Conservation (phyloP, 169 alveolate genomes). For the Plasmodium gaboni region DNA sequence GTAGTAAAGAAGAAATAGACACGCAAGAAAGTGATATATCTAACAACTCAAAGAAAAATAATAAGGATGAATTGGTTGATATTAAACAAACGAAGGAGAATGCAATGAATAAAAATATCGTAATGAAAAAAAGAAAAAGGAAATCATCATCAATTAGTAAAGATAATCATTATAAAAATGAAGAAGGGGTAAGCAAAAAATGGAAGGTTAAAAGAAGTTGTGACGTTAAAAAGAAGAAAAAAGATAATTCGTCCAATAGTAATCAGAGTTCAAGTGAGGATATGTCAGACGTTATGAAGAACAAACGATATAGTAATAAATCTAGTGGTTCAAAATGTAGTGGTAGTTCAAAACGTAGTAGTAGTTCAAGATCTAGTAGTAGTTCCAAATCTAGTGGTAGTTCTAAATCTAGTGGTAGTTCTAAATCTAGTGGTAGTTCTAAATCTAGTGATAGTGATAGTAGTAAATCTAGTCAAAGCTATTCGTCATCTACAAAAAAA, state of each 20-base stretch:
- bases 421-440: conserved; percentile 7
- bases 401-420: neutral
- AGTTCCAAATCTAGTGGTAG: conserved; percentile 5
- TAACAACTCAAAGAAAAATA: neutral
- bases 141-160: neutral
- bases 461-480: neutral
- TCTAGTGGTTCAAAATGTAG: too few relatives aligned
- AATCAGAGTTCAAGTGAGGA: too few relatives aligned
- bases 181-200: neutral
- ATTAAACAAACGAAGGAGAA: neutral
- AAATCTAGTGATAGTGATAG: conserved; percentile 9
- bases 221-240: neutral
- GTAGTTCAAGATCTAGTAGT: neutral
- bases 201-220: neutral
- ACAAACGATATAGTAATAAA: too few relatives aligned
- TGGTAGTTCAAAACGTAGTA: too few relatives aligned
- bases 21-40: neutral
- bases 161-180: neutral
- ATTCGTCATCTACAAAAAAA: neutral
- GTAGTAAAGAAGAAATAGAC: neutral
- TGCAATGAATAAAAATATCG: conserved; percentile 8
- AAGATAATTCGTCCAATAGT: neutral
- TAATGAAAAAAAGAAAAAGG: conserved; percentile 16
- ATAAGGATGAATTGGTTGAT: neutral
- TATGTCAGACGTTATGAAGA: too few relatives aligned